Conservation (phyloP, 345 rosid species). For the Arabis alpina region DNA sequence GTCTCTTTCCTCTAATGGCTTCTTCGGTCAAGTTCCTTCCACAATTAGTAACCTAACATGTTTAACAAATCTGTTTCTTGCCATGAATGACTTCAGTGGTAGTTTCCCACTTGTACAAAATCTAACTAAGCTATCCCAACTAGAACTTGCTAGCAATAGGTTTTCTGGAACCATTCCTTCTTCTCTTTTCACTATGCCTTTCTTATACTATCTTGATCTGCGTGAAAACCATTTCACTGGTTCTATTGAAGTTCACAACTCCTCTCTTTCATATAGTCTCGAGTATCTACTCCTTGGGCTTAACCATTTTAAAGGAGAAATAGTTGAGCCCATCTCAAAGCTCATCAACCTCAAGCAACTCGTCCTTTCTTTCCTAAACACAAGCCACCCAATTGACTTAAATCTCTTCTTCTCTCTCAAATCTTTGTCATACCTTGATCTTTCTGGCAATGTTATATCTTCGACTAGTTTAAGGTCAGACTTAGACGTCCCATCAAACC, state of each 20-base stretch:
- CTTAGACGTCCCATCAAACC: not conserved
- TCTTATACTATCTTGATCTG: not conserved
- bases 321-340: no score
- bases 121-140: slow-evolving; percentile 8
- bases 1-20: no score
- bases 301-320: no score
- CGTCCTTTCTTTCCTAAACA: no score
- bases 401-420: no score
- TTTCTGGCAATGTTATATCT: not conserved
- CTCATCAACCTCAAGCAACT: no score
- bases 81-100: not conserved
- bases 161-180: slow-evolving; percentile 26
- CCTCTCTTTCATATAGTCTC: not conserved
- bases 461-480: slow-evolving; percentile 1
- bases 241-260: not conserved
- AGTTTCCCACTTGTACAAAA: slow-evolving; percentile 18
- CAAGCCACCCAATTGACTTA: no score
- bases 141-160: not conserved
- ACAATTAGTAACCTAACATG: slow-evolving; percentile 4
- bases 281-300: not conserved
- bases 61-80: not conserved
- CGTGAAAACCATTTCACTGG: not conserved
- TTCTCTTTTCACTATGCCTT: slow-evolving; percentile 11
- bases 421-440: no score
- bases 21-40: not conserved